Conservation (phyloP, 2,329 filamentous ascomycete species). For the Penicillium sp. region DNA sequence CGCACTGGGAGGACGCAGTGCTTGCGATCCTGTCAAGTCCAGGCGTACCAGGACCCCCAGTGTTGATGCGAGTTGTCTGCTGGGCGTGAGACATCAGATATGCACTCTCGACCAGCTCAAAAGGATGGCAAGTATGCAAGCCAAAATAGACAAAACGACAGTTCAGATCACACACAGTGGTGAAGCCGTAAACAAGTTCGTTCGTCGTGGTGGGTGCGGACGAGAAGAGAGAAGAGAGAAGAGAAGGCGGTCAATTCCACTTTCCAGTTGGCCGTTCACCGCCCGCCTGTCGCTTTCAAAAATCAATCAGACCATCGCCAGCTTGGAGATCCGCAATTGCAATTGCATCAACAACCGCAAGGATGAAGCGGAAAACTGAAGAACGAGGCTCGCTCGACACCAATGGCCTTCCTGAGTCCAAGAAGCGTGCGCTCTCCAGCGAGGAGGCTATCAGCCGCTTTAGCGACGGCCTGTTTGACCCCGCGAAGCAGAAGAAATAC, state of each 20-base stretch:
- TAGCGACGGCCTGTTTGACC: constrained; percentile 49
- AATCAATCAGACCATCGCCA: constrained; percentile 20
- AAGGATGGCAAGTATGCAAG: no score
- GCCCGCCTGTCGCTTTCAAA: constrained; percentile 8
- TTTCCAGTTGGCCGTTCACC: no score
- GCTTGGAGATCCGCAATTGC: neutral
- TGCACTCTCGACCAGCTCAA: no score
- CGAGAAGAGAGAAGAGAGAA: no score
- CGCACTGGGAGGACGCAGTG: neutral
- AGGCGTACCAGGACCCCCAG: neutral
- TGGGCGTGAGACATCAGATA: neutral
- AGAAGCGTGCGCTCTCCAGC: constrained; percentile 45
- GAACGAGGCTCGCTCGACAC: constrained; percentile 31
- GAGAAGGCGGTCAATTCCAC: no score
- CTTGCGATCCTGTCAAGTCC: neutral
- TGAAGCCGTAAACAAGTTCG: no score
- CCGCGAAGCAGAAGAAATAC: constrained; percentile 46
- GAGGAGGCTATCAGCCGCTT: constrained; percentile 47
- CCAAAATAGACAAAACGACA: no score
- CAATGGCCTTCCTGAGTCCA: constrained; percentile 40
- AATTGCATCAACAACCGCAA: constrained; percentile 7
- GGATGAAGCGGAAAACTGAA: constrained; percentile 52
- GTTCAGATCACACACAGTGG: neutral
- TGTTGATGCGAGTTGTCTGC: neutral
- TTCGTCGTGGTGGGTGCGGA: no score